Percentiles rank a stretch among this genome's conserved stretches.
Conservation (phyloP, 116 monocot species). For the Dioscorea cayenensis region DNA sequence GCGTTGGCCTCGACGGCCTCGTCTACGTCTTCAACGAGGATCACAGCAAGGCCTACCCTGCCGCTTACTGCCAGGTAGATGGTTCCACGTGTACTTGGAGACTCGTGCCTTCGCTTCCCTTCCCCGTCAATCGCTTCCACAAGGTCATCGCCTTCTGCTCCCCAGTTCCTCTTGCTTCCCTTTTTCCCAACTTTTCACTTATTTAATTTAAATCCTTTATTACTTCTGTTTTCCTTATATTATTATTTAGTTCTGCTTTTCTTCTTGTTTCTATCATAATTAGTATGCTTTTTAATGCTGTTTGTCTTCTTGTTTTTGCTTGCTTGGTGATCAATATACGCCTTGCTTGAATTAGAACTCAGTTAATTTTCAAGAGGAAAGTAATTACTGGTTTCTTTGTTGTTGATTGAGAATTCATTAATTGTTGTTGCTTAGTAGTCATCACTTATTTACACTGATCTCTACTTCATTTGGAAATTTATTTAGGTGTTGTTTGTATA, state of each 20-base stretch:
- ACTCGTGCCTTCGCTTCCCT: slow-evolving; percentile 33
- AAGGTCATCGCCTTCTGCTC: slow-evolving; percentile 55
- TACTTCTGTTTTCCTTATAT: neutral
- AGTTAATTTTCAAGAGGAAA: no score
- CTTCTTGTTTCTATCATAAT: neutral
- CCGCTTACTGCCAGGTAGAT: slow-evolving; percentile 33
- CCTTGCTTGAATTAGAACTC: neutral
- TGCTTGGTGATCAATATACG: neutral
- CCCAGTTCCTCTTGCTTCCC: slow-evolving; percentile 11
- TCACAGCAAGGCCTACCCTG: slow-evolving; percentile 35
- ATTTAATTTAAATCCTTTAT: neutral
- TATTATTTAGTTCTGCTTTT: neutral
- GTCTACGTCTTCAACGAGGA: slow-evolving; percentile 59
- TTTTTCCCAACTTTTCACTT: neutral
- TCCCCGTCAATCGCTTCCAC: slow-evolving; percentile 35
- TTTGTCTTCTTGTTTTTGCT: neutral
- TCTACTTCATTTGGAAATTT: no score
- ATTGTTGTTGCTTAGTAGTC: no score
- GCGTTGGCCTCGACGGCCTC: slow-evolving; percentile 41
- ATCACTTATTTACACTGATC: no score
- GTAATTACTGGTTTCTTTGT: no score
- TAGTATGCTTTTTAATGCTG: neutral
- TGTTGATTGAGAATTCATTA: no score
- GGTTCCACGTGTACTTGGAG: slow-evolving; percentile 29
- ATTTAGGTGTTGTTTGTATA: no score